A percentile compares a stretch with the other conserved stretches of the same genome.
phyloP scores from a whole-genome alignment of 768 basidiomycete species.

The Trametes punicea region DNA sequence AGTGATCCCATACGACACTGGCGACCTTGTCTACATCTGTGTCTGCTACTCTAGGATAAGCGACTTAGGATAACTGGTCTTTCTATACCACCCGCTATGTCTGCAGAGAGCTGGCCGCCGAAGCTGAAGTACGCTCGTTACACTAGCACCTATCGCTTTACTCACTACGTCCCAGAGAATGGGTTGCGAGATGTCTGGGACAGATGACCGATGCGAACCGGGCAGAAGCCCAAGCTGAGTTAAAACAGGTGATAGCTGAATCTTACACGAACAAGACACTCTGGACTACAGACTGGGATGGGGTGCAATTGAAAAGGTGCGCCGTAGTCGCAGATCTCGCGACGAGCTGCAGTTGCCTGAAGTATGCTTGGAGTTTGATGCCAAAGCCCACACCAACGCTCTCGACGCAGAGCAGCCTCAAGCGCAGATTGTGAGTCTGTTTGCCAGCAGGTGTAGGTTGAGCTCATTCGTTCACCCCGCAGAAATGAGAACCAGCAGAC shows the following conservation, averaged over 20 bases:
- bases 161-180: constrained; percentile 55
- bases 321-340: constrained; percentile 8
- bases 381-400: constrained; percentile 52
- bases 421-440: constrained; percentile 62
- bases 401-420: constrained; percentile 44
- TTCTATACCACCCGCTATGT: constrained; percentile 42
- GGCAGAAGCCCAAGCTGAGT: constrained; percentile 84
- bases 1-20: background rate
- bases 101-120: constrained; percentile 77
- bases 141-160: background rate
- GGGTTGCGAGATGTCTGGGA: constrained; percentile 91
- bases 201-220: constrained; percentile 89
- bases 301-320: constrained; percentile 84
- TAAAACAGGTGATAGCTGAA: constrained; percentile 95
- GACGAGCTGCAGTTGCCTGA: constrained; percentile 2
- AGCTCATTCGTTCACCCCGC: background rate
- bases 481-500: constrained; percentile 39
- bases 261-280: constrained; percentile 81
- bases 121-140: constrained; percentile 59
- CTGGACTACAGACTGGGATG: constrained; percentile 93
- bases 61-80: background rate
- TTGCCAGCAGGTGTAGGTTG: background rate
- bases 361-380: constrained; percentile 42
- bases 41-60: background rate
- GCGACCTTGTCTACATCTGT: background rate